Evolutionary conservation across 768 basidiomycete species (phyloP), one percentile per base, ranked within the genome.

Genomic region (Mycena sanguinolenta): DNA sequence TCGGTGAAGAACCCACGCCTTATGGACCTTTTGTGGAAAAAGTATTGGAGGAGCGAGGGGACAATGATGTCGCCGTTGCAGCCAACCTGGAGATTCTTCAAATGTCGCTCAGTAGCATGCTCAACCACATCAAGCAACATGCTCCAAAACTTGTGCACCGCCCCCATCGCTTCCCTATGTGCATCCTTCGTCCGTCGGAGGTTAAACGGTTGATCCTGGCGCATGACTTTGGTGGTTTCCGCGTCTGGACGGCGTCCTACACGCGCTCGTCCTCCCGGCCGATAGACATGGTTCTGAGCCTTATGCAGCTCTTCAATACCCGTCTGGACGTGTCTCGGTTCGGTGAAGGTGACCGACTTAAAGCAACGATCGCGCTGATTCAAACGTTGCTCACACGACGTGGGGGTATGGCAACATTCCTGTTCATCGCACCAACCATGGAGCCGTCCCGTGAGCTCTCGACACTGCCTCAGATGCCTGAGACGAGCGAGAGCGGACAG

Each of bases 391-490:
- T 25, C 23, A 9, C 21, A 25, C 23, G 21, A 52, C 50, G n/a
- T 52, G n/a, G 50, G 6, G 50, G n/a, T 25, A 23, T 25, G 9
- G 50, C 50, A 17, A 52, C 50, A 16, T 52, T 23, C n/a, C 50
- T 52, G 23, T 52, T 25, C 27, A 52, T 52, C 50, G 19, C 50
- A 25, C 50, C 50, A 4, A 52, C n/a, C 8, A 52, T 52, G 50
- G 23, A 25, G n/a, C 50, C 50, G 12, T 52, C 50, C 10, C 21
- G 23, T 23, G 50, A 52, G 50, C 50, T 52, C 21, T 52, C 50
- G n/a, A 52, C 50, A 25, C 50, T 52, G 50, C 50, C 50, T 10
- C 50, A 52, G 50, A 52, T 52, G 50, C 50, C 50, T 23, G 50
- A 52, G 27, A 52, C 50, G 23, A 52, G 50, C 50, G 50, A 52